Base-by-base conservation (phyloP, 2,329 filamentous ascomycete genomes). In the Aspergillus flavus region DNA sequence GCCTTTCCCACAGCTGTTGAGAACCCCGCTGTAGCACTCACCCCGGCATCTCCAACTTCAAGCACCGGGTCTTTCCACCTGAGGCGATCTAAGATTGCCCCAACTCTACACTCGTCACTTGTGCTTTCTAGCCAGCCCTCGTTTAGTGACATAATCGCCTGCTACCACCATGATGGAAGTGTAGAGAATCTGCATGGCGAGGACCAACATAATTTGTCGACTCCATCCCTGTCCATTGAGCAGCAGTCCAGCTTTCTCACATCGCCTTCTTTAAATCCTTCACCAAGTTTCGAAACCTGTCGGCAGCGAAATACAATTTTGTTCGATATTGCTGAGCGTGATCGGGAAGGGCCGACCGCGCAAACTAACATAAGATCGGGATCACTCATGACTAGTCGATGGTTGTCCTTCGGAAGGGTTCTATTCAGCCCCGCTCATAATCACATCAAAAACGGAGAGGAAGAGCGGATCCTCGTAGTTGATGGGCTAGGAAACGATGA, bases 51-150 rank as follows among this genome's bases (percentile, higher is more conserved):
- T 41, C 62, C 69, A 41, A 70, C 69, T 30, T 72, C 72, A 6
- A 76, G 73, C 52, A 62, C 67, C 34, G 67, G 72, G 21, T 82
- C 82, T 12, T 72, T 76, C 43, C 71, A 81, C 66, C 68, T 82
- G 72, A 81, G 84, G 21, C 81, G 83, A 16, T 86, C 84, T 16
- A 79, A 79, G 56, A 81, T 87, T 58, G 79, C 82, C 34, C 80
- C 82, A 21, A 83, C 83, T 3, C 68, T 85, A 34, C 82, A 84
- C 63, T 79, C 81, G 0, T 81, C 82, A 0, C 76, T 81, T 55
- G 79, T 79, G 19, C 83, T 82, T 1, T 82, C 82, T 3, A 84
- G 84, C 1, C 83, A 85, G 21, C 77, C 83, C 26, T 86, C 85
- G 2, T 78, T 86, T 45, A 83, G 81, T 50, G 84, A 87, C 26